Conservation (phyloP, 1,284 basidiomycete species). For the Uromyces viciae-fabae region DNA sequence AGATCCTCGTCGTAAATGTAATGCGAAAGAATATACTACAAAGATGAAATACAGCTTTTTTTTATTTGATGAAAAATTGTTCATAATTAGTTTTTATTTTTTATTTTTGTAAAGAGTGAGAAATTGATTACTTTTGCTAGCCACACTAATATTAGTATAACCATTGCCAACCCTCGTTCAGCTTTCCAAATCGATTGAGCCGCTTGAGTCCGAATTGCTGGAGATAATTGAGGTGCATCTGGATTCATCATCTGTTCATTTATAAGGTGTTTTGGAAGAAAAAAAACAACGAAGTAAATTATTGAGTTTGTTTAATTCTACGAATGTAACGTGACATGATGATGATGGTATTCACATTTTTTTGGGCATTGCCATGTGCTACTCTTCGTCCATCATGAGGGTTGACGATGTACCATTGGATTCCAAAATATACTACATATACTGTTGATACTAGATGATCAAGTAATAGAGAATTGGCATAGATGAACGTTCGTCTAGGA, state of each 20-base stretch:
- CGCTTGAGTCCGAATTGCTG: conserved; percentile 64
- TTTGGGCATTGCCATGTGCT: conserved; percentile 77
- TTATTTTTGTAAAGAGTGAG: not conserved
- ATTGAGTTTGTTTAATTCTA: not conserved
- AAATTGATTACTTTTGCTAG: conserved; percentile 70
- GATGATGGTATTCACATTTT: conserved; percentile 67
- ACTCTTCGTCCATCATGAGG: conserved; percentile 80
- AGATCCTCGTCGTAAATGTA: conserved; percentile 84
- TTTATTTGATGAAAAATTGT: too few relatives aligned
- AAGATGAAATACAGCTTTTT: conserved; percentile 85
- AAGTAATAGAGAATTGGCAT: conserved; percentile 84
- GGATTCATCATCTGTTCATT: conserved; percentile 47
- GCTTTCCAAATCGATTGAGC: conserved; percentile 81
- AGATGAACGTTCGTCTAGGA: conserved; percentile 74
- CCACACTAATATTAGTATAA: conserved; percentile 78
- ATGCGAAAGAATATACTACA: conserved; percentile 86
- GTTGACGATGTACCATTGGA: conserved; percentile 82
- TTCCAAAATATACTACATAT: conserved; percentile 85
- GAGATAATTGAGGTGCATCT: conserved; percentile 48
- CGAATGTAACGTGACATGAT: not conserved
- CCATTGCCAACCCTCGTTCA: conserved; percentile 76
- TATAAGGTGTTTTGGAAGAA: not conserved
- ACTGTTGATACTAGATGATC: conserved; percentile 89
- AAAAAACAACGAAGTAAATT: not conserved
- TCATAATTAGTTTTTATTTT: not conserved